Conservation (phyloP, 2,329 filamentous ascomycete species). For the Blastomyces gilchristii region DNA sequence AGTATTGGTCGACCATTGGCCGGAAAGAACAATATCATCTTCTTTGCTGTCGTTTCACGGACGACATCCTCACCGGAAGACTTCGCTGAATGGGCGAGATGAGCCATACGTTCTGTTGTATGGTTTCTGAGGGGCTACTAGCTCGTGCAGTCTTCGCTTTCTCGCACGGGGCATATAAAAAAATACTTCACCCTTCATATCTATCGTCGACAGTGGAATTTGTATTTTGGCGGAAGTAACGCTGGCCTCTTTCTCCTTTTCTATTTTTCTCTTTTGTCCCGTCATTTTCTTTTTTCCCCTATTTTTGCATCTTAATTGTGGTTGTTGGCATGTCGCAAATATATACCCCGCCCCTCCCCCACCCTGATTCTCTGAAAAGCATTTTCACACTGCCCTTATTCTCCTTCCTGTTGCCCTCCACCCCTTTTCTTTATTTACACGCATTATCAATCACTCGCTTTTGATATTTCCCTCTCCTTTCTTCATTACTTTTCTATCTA, state of each 20-base stretch:
- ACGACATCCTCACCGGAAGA: background rate
- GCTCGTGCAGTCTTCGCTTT: background rate
- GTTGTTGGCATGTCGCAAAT: background rate
- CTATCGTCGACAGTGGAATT: constrained; percentile 6
- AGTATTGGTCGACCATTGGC: background rate
- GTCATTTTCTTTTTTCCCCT: background rate
- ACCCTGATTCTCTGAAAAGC: background rate
- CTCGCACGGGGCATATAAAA: constrained; percentile 6
- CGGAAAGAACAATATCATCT: background rate
- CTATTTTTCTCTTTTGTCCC: background rate
- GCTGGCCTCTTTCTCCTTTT: constrained; percentile 1
- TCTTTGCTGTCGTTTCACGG: background rate
- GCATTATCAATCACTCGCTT: background rate
- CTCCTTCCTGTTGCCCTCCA: background rate
- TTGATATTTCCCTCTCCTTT: background rate
- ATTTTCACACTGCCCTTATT: background rate
- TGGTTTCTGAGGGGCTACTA: no score
- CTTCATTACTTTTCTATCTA: constrained; percentile 6
- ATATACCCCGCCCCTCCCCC: background rate
- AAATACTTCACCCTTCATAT: constrained; percentile 1
- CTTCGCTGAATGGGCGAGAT: background rate
- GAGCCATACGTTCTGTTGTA: background rate
- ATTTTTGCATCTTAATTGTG: background rate
- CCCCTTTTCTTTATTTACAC: background rate
- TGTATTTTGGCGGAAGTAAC: background rate